Conservation (phyloP, 805 yeast genomes). For the Phaffomyces antillensis region DNA sequence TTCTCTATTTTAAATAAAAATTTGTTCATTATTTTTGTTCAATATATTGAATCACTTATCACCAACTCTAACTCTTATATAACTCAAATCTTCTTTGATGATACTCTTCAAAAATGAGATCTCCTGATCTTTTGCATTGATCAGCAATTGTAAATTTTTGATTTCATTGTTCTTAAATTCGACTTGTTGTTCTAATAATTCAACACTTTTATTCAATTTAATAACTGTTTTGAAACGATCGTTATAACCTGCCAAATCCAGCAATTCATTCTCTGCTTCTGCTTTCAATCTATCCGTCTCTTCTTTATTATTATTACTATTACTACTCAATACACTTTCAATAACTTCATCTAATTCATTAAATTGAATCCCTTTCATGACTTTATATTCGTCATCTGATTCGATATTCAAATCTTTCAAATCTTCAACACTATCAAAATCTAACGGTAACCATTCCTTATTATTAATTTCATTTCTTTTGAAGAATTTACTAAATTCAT, state of each 20-base stretch:
- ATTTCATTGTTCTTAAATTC: constrained; percentile 5
- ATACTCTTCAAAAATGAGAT: constrained; percentile 17
- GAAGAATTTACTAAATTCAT: constrained; percentile 17
- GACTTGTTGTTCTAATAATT: constrained; percentile 8
- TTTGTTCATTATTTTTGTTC: not conserved
- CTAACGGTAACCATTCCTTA: constrained; percentile 21
- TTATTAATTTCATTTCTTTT: constrained; percentile 12
- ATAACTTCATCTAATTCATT: constrained; percentile 14
- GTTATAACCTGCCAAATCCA: constrained; percentile 15
- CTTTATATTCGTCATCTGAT: not conserved
- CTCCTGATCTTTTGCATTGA: constrained; percentile 15
- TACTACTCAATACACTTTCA: constrained; percentile 10
- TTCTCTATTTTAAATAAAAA: too few relatives aligned
- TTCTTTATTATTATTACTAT: constrained; percentile 4
- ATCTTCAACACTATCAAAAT: constrained; percentile 8
- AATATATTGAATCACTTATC: constrained; percentile 2
- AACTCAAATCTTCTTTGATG: constrained; percentile 21
- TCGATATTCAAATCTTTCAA: not conserved
- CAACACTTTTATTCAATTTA: not conserved
- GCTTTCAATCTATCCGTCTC: not conserved
- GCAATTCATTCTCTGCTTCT: constrained; percentile 10
- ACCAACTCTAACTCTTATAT: constrained; percentile 16
- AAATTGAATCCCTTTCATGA: constrained; percentile 12
- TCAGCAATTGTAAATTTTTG: constrained; percentile 3
- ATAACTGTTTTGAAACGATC: not conserved